A percentile compares a stretch with the other conserved stretches of the same genome.
Evolutionary conservation across 768 basidiomycete species (phyloP).

Genomic region (Guyanaporus albipodus): DNA sequence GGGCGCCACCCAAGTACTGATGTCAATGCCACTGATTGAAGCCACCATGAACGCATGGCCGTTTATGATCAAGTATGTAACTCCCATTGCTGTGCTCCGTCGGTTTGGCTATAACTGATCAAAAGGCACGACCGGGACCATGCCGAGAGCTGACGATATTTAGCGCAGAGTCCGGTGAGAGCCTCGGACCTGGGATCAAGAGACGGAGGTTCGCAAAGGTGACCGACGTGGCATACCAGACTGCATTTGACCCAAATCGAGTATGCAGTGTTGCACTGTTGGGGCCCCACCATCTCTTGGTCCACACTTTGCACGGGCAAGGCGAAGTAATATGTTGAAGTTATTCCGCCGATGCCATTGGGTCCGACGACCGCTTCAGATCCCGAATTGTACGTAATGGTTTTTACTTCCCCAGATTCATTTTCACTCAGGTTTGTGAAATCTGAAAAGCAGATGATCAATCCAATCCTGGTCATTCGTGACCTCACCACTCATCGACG

Average conservation of each 20-base stretch:
- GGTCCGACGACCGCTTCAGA: constrained; percentile 3
- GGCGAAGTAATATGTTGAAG: background rate
- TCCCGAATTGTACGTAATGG: constrained; percentile 8
- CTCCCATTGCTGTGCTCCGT: constrained; percentile 16
- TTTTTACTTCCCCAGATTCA: constrained; percentile 8
- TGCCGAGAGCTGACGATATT: constrained; percentile 12
- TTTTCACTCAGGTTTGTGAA: constrained; percentile 1
- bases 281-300: too few species aligned
- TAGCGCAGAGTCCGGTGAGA: background rate
- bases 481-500: background rate
- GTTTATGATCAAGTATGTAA: background rate
- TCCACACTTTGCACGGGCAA: background rate
- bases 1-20: background rate
- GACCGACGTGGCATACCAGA: too few species aligned
- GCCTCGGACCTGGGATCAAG: constrained; percentile 3
- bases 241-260: background rate
- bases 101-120: constrained; percentile 6
- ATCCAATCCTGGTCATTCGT: background rate
- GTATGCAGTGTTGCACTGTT: too few species aligned
- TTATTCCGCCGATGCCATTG: background rate
- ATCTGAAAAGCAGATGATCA: background rate
- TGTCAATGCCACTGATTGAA: constrained; percentile 3
- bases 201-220: background rate
- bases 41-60: background rate
- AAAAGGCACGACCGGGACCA: constrained; percentile 5